Percentiles rank a stretch among this genome's conserved stretches.
Conservation (phyloP, 192 early-diverging fungal genomes). For the Thamnidium elegans region DNA sequence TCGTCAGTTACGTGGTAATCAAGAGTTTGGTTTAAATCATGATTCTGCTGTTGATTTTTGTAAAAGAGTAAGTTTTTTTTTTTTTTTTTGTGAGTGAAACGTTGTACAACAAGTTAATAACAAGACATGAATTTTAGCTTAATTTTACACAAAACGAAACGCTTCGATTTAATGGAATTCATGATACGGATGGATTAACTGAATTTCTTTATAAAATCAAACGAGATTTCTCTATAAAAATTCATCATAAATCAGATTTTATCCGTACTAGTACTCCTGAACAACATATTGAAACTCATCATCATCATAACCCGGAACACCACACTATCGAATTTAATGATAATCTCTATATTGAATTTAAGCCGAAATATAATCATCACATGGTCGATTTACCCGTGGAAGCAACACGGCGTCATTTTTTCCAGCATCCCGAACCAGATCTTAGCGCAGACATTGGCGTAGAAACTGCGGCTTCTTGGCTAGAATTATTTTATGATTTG, state of each 20-base stretch:
- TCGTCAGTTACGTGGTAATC: slow-evolving; percentile 31
- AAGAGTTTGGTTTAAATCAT: slow-evolving; percentile 29
- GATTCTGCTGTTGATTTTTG: slow-evolving; percentile 25
- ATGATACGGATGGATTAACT: slow-evolving; percentile 30
- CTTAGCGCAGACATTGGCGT: slow-evolving; percentile 39
- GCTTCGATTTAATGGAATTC: slow-evolving; percentile 31
- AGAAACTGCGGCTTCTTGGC: slow-evolving; percentile 33
- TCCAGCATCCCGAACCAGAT: slow-evolving; percentile 31
- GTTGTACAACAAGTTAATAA: not conserved
- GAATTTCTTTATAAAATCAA: slow-evolving; percentile 28
- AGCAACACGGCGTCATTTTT: not conserved
- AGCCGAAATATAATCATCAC: slow-evolving; percentile 28
- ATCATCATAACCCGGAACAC: not conserved
- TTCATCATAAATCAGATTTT: slow-evolving; percentile 29
- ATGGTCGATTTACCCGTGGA: slow-evolving; percentile 29
- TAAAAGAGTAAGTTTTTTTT: slow-evolving; percentile 13
- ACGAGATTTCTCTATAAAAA: slow-evolving; percentile 34
- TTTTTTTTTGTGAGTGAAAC: not conserved
- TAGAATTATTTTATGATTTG: slow-evolving; percentile 51
- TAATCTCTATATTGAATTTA: slow-evolving; percentile 32
- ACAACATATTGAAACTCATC: not conserved
- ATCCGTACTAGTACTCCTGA: not conserved
- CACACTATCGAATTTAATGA: slow-evolving; percentile 29
- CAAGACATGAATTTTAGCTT: slow-evolving; percentile 8
- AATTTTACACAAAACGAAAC: slow-evolving; percentile 25